Evolutionary conservation across 371 early-diverging fungal genomes (phyloP), one percentile per base, ranked within the genome.

Genomic region (Apophysomyces trapeziformis): DNA sequence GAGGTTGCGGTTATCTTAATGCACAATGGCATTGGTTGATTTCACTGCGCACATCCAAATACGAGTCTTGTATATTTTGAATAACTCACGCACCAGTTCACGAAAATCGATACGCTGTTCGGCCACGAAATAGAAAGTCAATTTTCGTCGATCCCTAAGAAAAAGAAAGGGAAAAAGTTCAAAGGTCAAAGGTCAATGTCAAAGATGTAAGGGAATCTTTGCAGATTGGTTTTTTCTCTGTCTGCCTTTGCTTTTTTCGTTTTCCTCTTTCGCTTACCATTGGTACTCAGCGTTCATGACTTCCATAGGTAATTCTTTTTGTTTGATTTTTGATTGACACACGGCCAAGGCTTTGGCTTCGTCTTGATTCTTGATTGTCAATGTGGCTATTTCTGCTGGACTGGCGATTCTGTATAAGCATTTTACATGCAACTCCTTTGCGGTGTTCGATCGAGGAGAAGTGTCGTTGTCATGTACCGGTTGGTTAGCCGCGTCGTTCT

Each of bases 11-110:
- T 43, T 1, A 43, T 43, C n/a, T 50, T 21, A 50, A 50, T 50
- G 54, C n/a, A 21, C 54, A 21, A 50, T 9, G 8, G 54, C 54
- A 21, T 50, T 50, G 5, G 54, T 21, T 11, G 54, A 50, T 50
- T 50, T 50, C 9, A 50, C 54, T 7, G 54, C 54, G 54, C 54
- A 89, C 97, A 99, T 96, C 99, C 99, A 99, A 64, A 99, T 99
- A 62, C 99, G 93, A 9, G 98, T 98, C 83, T 99, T 99, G 85
- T 98, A 99, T 38, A 95, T 91, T 74, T 97, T 97, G 86, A 99
- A 99, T 47, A 99, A 83, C 60, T 99, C 99, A 38, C 97, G 92
- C 57, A 99, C 99, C 58, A 99, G 85, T 73, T 99, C 99, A 64
- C 99, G 89, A 80, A 99, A 99, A 77, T 99, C 99, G 67, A 99